These are phyloP conservation scores for Larix sibirica DNA, from an alignment of 83 land plant genomes.

Conservation along the genomic window DNA sequence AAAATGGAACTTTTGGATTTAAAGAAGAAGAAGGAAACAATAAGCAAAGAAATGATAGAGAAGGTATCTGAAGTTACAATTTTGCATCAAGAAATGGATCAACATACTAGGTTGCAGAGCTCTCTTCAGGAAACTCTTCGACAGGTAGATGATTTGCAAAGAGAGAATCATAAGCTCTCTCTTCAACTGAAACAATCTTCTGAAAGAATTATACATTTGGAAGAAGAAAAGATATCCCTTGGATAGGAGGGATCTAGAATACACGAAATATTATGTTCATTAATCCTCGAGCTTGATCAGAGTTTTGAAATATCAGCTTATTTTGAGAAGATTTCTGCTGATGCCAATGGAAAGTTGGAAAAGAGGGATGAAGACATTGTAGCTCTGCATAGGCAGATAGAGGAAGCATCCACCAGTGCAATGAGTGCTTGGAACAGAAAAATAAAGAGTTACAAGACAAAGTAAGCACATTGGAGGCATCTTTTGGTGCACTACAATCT, in stretches of 20 bases:
- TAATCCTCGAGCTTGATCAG: not conserved
- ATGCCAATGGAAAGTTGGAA: conserved; percentile 12
- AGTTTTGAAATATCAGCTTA: not conserved
- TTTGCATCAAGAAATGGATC: conserved; percentile 23
- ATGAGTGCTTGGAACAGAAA: conserved; percentile 19
- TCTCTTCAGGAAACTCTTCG: not conserved
- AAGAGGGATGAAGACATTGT: conserved; percentile 20
- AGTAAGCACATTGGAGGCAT: conserved; percentile 22
- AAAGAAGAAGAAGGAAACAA: conserved; percentile 21
- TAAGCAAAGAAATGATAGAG: conserved; percentile 14
- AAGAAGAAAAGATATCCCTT: conserved; percentile 12
- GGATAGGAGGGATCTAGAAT: conserved; percentile 15
- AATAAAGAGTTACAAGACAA: conserved; percentile 19
- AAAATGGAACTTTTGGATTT: conserved; percentile 23
- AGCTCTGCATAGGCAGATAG: conserved; percentile 17
- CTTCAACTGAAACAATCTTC: conserved; percentile 18
- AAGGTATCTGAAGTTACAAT: conserved; percentile 20
- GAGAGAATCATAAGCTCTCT: conserved; percentile 14
- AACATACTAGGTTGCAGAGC: not conserved
- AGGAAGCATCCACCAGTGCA: conserved; percentile 17
- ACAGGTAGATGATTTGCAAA: not conserved
- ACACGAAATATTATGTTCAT: not conserved
- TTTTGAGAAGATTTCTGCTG: not conserved
- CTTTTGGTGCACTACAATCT: conserved; percentile 20
- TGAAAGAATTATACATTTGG: conserved; percentile 11